Evolutionary conservation across 1,284 basidiomycete genomes (phyloP).

Genomic region (Puccinia polysora): DNA sequence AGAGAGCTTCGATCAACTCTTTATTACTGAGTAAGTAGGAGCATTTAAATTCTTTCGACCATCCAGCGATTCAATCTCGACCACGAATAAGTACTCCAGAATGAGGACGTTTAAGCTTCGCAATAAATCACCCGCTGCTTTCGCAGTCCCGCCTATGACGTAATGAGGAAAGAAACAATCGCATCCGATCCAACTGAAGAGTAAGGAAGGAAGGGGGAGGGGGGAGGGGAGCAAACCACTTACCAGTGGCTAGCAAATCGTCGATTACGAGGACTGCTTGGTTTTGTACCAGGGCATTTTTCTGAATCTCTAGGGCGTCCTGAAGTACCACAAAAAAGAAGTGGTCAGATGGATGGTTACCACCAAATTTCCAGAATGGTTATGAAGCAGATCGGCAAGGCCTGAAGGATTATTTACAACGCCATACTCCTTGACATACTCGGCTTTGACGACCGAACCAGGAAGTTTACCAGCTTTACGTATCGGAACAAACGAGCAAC

Average conservation of each 20-base stretch:
- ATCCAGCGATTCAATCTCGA: constrained; percentile 72
- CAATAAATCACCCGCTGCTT: constrained; percentile 86
- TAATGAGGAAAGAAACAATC: constrained; percentile 11
- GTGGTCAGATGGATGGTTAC: constrained; percentile 6
- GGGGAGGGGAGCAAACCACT: constrained; percentile 42
- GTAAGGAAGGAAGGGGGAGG: background rate
- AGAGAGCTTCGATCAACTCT: too few relatives aligned
- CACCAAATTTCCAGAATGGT: background rate
- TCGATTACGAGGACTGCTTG: constrained; percentile 86
- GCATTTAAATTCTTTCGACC: constrained; percentile 15
- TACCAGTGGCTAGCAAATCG: constrained; percentile 93
- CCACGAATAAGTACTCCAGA: constrained; percentile 90
- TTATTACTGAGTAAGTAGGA: constrained; percentile 37
- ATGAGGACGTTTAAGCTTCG: constrained; percentile 74
- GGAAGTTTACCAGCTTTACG: constrained; percentile 92
- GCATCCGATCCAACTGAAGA: background rate
- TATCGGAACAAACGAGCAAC: constrained; percentile 93
- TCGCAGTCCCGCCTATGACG: constrained; percentile 76
- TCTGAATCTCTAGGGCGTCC: constrained; percentile 94
- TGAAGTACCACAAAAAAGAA: constrained; percentile 51
- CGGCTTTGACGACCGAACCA: constrained; percentile 70
- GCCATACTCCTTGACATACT: constrained; percentile 93
- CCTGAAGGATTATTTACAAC: constrained; percentile 58
- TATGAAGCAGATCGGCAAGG: too few relatives aligned
- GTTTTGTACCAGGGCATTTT: constrained; percentile 72